phyloP scores from a whole-genome alignment of 164 flowering plant genomes.

The Sedum album region DNA sequence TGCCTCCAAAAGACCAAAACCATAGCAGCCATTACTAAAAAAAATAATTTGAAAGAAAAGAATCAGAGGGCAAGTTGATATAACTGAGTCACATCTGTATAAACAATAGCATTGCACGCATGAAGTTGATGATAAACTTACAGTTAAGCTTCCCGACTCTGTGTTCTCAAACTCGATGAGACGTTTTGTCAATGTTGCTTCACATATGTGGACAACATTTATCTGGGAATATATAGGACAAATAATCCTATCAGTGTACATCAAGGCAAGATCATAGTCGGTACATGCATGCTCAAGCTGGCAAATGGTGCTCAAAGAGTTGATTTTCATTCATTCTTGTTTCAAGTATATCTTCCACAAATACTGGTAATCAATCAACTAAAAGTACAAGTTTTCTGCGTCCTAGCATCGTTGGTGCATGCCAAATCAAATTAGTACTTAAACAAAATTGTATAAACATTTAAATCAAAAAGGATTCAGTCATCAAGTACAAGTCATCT shows the following conservation, averaged over 20 bases:
- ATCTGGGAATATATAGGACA: conserved; percentile 30
- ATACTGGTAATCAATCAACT: not conserved
- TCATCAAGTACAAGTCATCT: not conserved
- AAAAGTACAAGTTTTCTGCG: not conserved
- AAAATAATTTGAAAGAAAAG: not conserved
- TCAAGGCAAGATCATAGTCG: not conserved
- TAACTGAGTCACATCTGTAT: not conserved
- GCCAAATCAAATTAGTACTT: not conserved
- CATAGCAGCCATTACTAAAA: too few relatives aligned
- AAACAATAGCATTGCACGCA: not conserved
- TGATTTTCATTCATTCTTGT: not conserved
- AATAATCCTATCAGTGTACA: not conserved
- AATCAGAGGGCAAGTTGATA: not conserved
- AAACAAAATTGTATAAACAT: too few relatives aligned
- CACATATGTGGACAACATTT: conserved; percentile 75
- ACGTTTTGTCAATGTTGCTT: conserved; percentile 79
- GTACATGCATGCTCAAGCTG: not conserved
- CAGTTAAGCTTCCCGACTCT: conserved; percentile 75
- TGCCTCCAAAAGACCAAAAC: not conserved
- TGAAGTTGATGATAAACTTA: conserved; percentile 20
- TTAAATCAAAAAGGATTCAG: not conserved
- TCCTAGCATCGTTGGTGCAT: not conserved
- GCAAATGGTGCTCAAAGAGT: too few relatives aligned
- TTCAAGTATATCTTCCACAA: not conserved
- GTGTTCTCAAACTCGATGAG: conserved; percentile 89